Evolutionary conservation across 805 yeast genomes (phyloP).

Genomic region (Danielia reshetovae): DNA sequence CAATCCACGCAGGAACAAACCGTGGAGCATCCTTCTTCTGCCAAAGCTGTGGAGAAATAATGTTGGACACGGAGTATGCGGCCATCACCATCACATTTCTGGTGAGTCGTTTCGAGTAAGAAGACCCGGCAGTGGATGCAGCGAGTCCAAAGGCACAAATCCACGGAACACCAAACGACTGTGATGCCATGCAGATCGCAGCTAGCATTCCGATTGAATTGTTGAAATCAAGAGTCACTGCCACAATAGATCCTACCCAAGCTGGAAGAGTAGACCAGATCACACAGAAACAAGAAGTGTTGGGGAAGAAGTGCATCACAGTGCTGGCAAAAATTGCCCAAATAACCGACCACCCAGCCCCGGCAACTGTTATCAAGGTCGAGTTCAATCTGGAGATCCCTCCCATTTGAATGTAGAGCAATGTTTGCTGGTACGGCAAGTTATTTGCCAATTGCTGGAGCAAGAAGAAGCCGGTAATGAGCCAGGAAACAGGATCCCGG

Average conservation of each 20-base stretch:
- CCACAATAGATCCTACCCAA: constrained; percentile 42
- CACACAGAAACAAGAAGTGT: constrained; percentile 34
- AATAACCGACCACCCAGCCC: constrained; percentile 46
- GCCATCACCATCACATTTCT: constrained; percentile 44
- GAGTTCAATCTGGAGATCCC: constrained; percentile 38
- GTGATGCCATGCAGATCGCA: constrained; percentile 44
- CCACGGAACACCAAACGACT: constrained; percentile 42
- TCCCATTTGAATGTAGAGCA: constrained; percentile 46
- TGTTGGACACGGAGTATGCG: constrained; percentile 46
- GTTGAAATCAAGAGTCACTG: constrained; percentile 42
- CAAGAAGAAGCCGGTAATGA: constrained; percentile 30
- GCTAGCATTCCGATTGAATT: constrained; percentile 41
- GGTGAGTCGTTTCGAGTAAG: constrained; percentile 45
- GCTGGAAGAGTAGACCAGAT: constrained; percentile 40
- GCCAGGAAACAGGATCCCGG: constrained; percentile 35
- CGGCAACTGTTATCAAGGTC: constrained; percentile 51
- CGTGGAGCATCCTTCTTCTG: constrained; percentile 42
- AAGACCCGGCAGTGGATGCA: constrained; percentile 35
- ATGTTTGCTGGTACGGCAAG: constrained; percentile 49
- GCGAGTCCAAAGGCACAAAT: constrained; percentile 26
- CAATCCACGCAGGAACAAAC: constrained; percentile 39
- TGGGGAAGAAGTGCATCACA: constrained; percentile 26
- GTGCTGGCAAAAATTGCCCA: constrained; percentile 35
- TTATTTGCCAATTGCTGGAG: constrained; percentile 50
- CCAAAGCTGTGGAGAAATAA: constrained; percentile 58